Evolutionary conservation across 2,329 filamentous ascomycete genomes (phyloP), one percentile per base, ranked within the genome.

Genomic region (Trichoderma sp.): DNA sequence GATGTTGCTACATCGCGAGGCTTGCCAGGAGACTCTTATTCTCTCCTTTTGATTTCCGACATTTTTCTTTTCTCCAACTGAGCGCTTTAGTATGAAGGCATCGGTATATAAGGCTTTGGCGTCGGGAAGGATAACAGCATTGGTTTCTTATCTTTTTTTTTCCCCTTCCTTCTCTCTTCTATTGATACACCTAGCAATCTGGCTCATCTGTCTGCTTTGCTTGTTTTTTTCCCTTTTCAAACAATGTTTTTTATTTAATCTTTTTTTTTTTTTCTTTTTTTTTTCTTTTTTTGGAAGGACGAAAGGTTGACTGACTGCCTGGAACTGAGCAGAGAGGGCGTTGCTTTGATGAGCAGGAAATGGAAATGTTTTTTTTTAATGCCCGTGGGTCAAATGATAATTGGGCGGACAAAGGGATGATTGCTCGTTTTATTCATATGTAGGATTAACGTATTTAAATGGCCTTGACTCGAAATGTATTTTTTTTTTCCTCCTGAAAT

Each of bases 101-200:
- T 68, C 58, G 52, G 63, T 66, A 58, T 61, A 63, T 63, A 58
- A 61, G 58, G 59, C 51, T 59, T 65, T 70, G 72, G 66, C 34
- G 56, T 55, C 54, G 51, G 58, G 49, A 64, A 51, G 51, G 51
- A 63, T 39, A 59, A 54, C 63, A 66, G 52, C 63, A 58, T 66
- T 58, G 37, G 26, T 26, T 51, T 51, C 30, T 51, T 30, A 34
- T 61, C 2, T 51, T 10, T 32, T 58, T 21, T 24, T 56, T 11
- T 55, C n/a, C 32, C n/a, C 32, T 26, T 30, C 26, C 28, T 30
- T 59, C 32, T 30, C 26, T 43, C 59, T 59, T 43, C 32, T 69
- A 59, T 69, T 65, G 67, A 69, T 69, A 65, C 67, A 68, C 66
- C 59, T 43, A 65, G 66, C 64, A 59, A 69, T 65, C 28, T 28